These are phyloP conservation scores for Fusarium napiforme DNA, from an alignment of 2,329 filamentous ascomycete species.

Conservation along the genomic window DNA sequence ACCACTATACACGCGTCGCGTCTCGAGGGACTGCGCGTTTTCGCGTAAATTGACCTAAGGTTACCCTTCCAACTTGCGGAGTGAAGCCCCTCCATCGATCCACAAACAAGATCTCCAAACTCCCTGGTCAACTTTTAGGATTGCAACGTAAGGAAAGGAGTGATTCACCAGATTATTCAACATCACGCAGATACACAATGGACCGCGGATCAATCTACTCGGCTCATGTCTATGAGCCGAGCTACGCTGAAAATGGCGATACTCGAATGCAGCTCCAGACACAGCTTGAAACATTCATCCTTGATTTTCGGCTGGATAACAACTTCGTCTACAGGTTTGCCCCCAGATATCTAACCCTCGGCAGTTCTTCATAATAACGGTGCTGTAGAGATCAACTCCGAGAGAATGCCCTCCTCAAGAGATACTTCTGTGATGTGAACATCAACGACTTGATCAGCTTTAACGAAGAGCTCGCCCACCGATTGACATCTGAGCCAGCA, in stretches of 20 bases:
- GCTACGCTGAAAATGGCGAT: conserved; percentile 73
- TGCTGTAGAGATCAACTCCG: conserved; percentile 84
- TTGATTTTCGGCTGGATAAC: conserved; percentile 94
- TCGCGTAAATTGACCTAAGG: conserved; percentile 34
- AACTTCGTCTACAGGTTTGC: conserved; percentile 89
- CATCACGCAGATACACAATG: conserved; percentile 61
- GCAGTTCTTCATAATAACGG: conserved; percentile 14
- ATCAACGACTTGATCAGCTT: conserved; percentile 95
- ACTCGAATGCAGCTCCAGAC: conserved; percentile 78
- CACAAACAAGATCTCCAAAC: conserved; percentile 38
- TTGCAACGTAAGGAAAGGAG: conserved; percentile 18
- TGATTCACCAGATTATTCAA: conserved; percentile 8
- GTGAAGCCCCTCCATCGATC: conserved; percentile 40
- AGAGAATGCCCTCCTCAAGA: conserved; percentile 93
- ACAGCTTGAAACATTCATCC: conserved; percentile 88
- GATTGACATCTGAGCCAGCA: conserved; percentile 86
- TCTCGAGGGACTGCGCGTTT: conserved; percentile 34
- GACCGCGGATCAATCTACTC: conserved; percentile 90
- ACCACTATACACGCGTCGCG: conserved; percentile 46
- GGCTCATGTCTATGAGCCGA: conserved; percentile 80
- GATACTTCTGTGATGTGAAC: conserved; percentile 96
- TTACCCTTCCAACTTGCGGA: conserved; percentile 41
- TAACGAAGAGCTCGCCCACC: conserved; percentile 93
- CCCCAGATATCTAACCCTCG: neutral
- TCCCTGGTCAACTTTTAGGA: conserved; percentile 24